Evolutionary conservation across 2,329 filamentous ascomycete genomes (phyloP), one percentile per base, ranked within the genome.

Genomic region (Raffaelea ambrosiae): DNA sequence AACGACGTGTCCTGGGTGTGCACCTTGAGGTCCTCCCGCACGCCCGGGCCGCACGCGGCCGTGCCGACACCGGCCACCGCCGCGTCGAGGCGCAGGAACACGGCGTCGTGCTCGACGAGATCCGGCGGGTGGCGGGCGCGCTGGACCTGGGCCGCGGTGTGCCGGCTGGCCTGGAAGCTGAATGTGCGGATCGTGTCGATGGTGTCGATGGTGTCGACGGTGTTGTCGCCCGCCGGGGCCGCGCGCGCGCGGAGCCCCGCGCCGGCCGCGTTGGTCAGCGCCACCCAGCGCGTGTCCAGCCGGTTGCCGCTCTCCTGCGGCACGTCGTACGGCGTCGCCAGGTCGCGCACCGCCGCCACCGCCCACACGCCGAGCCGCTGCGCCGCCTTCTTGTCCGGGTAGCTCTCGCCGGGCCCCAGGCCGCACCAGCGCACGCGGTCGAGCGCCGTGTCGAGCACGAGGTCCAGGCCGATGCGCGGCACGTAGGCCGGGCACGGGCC

Each of bases 271-370:
- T n/a, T 9, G 23, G 14, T 18, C 11, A 14, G 8, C 20, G n/a
- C 11, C 4, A 84, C 61, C 74, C 78, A 85, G 7, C 76, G 67
- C 0, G 74, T 76, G 31, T 77, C 77, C 47, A 76, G 77, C 14
- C 77, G 68, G 59, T 86, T 86, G 1, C 79, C 79, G 46, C 74
- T 78, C 55, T 86, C 83, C 58, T 87, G 83, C 0, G 83, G 83
- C 20, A 80, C 78, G 18, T 86, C 83, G 55, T 84, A 85, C 1
- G 69, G 66, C 0, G 72, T 71, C 57, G 76, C 73, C 22, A 86
- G 66, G 0, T 73, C 68, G 1, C 69, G 65, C 2, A 81, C 63
- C 1, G 59, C 61, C 1, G 57, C 57, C 2, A 56, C 59, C 0
- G 57, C 59, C 61, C 68, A 79, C 38, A 77, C 65, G 1, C 74